A percentile compares a stretch with the other conserved stretches of the same genome.
Conservation (phyloP, 2,329 filamentous ascomycete genomes). For the Aspergillus pseudotamarii region DNA sequence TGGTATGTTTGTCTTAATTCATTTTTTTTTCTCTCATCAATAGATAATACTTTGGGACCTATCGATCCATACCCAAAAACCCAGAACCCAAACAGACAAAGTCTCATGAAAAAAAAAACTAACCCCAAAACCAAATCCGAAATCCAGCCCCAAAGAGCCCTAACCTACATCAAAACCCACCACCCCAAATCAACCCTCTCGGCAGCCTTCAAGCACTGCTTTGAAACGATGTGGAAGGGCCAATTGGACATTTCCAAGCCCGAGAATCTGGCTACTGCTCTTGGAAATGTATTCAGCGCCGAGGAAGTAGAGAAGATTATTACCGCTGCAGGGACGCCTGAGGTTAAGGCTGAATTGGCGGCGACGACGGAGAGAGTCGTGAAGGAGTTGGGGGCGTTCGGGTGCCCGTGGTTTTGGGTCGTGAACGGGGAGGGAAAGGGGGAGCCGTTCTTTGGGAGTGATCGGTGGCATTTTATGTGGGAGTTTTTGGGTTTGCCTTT, state of each 20-base stretch:
- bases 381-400: slow-evolving; percentile 67
- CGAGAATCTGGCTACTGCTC: slow-evolving; percentile 48
- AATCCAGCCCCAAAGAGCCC: slow-evolving; percentile 63
- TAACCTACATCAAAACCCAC: slow-evolving; percentile 67
- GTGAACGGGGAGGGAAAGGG: slow-evolving; percentile 54
- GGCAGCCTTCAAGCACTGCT: slow-evolving; percentile 58
- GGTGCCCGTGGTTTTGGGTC: slow-evolving; percentile 75
- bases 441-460: slow-evolving; percentile 77
- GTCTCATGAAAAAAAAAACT: neutral
- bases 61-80: neutral
- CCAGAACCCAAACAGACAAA: neutral
- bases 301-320: slow-evolving; percentile 61
- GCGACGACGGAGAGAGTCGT: slow-evolving; percentile 64
- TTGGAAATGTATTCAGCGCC: slow-evolving; percentile 38
- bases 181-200: slow-evolving; percentile 56
- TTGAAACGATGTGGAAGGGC: slow-evolving; percentile 64
- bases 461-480: slow-evolving; percentile 67
- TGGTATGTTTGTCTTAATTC: slow-evolving; percentile 51
- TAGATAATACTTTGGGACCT: too few relatives aligned
- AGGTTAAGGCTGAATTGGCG: slow-evolving; percentile 58
- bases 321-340: slow-evolving; percentile 51
- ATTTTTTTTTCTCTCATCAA: neutral
- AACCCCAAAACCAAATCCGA: neutral
- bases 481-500: slow-evolving; percentile 60
- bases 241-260: slow-evolving; percentile 63